Percentiles rank a stretch among this genome's conserved stretches.
Evolutionary conservation across 2,329 filamentous ascomycete species (phyloP).

Genomic region (Penicillium sp.): DNA sequence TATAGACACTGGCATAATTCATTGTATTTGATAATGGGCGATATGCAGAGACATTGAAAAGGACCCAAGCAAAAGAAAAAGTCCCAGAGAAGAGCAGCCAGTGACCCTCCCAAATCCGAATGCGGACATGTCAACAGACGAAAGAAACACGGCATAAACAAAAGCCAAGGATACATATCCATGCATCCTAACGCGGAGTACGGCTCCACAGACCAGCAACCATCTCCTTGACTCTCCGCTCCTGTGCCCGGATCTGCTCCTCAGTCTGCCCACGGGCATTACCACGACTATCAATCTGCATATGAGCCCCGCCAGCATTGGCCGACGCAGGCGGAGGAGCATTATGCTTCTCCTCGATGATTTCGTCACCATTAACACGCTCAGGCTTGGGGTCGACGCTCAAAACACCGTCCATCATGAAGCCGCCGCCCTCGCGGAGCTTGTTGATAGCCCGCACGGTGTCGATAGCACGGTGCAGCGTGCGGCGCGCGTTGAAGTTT

Average conservation of each 20-base stretch:
- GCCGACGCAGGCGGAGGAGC: constrained; percentile 11
- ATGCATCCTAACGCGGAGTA: constrained; percentile 18
- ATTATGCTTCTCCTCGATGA: constrained; percentile 31
- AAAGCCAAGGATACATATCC: background rate
- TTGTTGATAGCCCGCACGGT: constrained; percentile 62
- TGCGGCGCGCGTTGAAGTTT: constrained; percentile 60
- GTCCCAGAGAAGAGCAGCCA: background rate
- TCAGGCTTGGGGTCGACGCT: constrained; percentile 49
- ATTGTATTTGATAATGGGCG: background rate
- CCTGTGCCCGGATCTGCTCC: constrained; percentile 53
- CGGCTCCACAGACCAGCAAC: constrained; percentile 50
- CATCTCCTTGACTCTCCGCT: constrained; percentile 51
- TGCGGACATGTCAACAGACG: background rate
- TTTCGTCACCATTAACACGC: constrained; percentile 38
- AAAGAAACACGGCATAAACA: background rate
- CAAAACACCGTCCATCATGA: constrained; percentile 56
- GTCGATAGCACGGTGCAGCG: constrained; percentile 59
- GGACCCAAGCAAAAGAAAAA: background rate
- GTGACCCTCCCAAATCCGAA: background rate
- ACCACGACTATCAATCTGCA: constrained; percentile 52
- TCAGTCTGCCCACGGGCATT: constrained; percentile 55
- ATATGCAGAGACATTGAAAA: background rate
- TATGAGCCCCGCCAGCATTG: constrained; percentile 18
- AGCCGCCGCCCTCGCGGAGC: constrained; percentile 52
- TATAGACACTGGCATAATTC: background rate